Percentiles rank a stretch among this genome's conserved stretches.
phyloP scores from a whole-genome alignment of 1,284 basidiomycete species.

The Irpex lacteus region DNA sequence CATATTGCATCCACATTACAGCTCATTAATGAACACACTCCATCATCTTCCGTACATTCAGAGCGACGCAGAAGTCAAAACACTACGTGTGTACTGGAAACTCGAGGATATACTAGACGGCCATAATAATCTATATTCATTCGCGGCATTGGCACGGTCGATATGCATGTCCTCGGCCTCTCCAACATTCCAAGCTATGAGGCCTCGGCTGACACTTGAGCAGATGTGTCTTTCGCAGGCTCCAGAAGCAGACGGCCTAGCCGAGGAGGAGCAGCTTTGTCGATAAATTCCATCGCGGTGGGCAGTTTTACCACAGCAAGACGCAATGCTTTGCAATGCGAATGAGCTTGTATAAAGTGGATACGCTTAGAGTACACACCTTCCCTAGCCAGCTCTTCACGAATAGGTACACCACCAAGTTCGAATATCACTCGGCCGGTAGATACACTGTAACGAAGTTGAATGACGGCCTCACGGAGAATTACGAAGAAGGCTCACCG shows the following conservation, averaged over 20 bases:
- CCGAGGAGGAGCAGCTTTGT: conserved; percentile 66
- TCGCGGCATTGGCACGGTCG: too few relatives aligned
- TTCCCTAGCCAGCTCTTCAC: conserved; percentile 91
- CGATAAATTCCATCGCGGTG: conserved; percentile 88
- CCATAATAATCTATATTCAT: too few relatives aligned
- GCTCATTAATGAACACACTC: too few relatives aligned
- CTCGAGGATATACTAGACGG: too few relatives aligned
- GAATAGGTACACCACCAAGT: conserved; percentile 87
- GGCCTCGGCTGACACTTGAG: background rate
- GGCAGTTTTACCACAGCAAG: conserved; percentile 91
- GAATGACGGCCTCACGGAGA: background rate
- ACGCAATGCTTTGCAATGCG: conserved; percentile 64
- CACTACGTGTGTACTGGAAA: too few relatives aligned
- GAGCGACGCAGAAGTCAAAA: too few relatives aligned
- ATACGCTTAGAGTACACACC: conserved; percentile 46
- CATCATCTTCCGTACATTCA: too few relatives aligned
- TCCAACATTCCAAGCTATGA: background rate
- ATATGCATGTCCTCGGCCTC: too few relatives aligned
- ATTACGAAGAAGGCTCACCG: conserved; percentile 52
- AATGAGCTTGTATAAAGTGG: conserved; percentile 1
- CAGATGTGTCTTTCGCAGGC: conserved; percentile 25
- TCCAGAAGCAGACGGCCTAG: conserved; percentile 70
- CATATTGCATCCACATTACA: background rate
- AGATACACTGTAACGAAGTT: conserved; percentile 59
- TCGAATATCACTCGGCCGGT: conserved; percentile 95